Conservation (phyloP, 2,329 filamentous ascomycete species). For the Alternaria infectoria region DNA sequence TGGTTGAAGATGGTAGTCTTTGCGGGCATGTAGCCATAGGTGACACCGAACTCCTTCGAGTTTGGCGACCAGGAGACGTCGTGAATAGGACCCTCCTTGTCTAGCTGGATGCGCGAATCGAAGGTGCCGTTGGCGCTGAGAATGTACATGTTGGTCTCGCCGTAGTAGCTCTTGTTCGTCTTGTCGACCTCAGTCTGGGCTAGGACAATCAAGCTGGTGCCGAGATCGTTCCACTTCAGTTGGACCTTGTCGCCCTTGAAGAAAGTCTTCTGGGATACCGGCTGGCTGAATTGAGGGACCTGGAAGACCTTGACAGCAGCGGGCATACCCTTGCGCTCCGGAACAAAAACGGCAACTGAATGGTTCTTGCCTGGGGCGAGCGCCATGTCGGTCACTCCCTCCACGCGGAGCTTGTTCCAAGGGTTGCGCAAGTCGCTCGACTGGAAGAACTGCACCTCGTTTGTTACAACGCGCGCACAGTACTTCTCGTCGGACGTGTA, state of each 20-base stretch:
- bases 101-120: conserved; percentile 87
- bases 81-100: conserved; percentile 97
- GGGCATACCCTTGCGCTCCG: conserved; percentile 95
- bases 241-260: conserved; percentile 99
- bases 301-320: conserved; percentile 94
- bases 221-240: conserved; percentile 94
- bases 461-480: conserved; percentile 91
- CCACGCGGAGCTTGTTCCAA: conserved; percentile 93
- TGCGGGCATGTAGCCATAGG: conserved; percentile 98
- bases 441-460: conserved; percentile 97
- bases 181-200: conserved; percentile 98
- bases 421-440: conserved; percentile 83
- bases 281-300: conserved; percentile 80
- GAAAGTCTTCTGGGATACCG: conserved; percentile 96
- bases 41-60: conserved; percentile 95
- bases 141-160: conserved; percentile 95
- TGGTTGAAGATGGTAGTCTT: conserved; percentile 98
- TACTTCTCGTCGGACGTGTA: conserved; percentile 93
- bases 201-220: conserved; percentile 89
- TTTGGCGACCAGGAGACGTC: conserved; percentile 99
- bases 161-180: conserved; percentile 98
- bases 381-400: conserved; percentile 88
- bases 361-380: conserved; percentile 88
- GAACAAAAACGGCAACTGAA: conserved; percentile 92
- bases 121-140: conserved; percentile 90